These are phyloP conservation scores for Vanrija sp. DNA, from an alignment of 1,284 basidiomycete genomes.

Conservation along the genomic window DNA sequence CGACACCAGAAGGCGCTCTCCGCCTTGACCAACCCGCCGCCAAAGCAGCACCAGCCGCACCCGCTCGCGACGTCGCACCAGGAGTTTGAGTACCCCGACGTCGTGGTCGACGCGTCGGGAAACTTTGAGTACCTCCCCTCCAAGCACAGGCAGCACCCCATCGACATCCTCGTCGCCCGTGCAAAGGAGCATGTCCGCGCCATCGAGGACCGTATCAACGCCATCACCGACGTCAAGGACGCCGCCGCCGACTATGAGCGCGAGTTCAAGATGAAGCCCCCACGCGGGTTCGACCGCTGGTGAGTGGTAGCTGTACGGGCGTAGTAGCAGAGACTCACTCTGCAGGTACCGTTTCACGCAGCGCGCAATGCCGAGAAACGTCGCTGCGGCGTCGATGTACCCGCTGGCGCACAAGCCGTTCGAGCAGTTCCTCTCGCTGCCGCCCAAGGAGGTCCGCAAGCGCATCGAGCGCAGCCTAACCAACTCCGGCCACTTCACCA, in stretches of 20 bases:
- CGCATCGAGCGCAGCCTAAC: constrained; percentile 16
- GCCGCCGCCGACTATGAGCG: constrained; percentile 34
- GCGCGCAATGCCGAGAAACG: not conserved
- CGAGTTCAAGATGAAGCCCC: constrained; percentile 35
- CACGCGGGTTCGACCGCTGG: constrained; percentile 41
- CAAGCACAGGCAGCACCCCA: constrained; percentile 27
- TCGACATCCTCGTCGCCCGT: constrained; percentile 31
- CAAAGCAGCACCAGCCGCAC: constrained; percentile 1
- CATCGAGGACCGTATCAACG: constrained; percentile 24
- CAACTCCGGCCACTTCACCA: constrained; percentile 20
- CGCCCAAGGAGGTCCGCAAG: constrained; percentile 25
- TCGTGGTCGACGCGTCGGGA: constrained; percentile 18
- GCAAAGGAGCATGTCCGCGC: constrained; percentile 21
- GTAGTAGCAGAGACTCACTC: not conserved
- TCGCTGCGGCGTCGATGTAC: constrained; percentile 26
- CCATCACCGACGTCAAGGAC: constrained; percentile 24
- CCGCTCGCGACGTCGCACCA: constrained; percentile 10
- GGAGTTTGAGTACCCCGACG: constrained; percentile 4
- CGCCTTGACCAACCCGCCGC: not conserved
- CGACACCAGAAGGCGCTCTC: not conserved
- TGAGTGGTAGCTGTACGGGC: constrained; percentile 7
- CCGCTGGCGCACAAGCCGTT: constrained; percentile 35
- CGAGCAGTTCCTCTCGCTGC: constrained; percentile 32
- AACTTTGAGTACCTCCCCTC: constrained; percentile 10
- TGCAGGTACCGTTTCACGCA: constrained; percentile 38